A percentile compares a stretch with the other conserved stretches of the same genome.
phyloP scores from a whole-genome alignment of 352 stramenopile genomes.

The Pythium vanterpoolii region DNA sequence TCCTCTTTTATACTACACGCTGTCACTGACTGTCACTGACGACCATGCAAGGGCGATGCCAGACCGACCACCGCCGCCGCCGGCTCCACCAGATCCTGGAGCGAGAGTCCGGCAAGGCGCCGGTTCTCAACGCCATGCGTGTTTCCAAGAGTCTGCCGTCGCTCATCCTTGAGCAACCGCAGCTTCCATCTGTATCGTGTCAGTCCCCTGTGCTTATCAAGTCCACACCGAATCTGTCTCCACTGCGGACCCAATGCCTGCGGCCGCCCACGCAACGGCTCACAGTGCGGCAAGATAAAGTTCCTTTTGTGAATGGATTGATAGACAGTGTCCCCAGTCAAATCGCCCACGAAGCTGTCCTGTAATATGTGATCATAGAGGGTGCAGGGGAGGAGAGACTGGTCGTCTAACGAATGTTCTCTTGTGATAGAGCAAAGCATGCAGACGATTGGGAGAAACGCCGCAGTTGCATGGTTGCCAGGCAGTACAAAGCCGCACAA shows the following conservation, averaged over 20 bases:
- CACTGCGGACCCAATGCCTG: constrained; percentile 8
- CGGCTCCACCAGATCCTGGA: constrained; percentile 18
- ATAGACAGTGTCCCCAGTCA: background rate
- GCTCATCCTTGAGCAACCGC: constrained; percentile 10
- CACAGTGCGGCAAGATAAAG: background rate
- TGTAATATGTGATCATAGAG: constrained; percentile 3
- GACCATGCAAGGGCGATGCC: background rate
- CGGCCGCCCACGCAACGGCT: constrained; percentile 6
- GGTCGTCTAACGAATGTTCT: background rate
- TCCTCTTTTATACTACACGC: background rate
- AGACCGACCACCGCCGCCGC: constrained; percentile 9
- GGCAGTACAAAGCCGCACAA: constrained; percentile 24
- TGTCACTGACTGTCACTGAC: background rate
- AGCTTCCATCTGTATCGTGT: background rate
- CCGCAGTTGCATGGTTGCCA: background rate
- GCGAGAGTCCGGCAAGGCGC: constrained; percentile 11
- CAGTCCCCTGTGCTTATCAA: constrained; percentile 16
- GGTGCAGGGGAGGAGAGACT: background rate
- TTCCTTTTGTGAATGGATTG: background rate
- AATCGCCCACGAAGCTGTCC: constrained; percentile 5
- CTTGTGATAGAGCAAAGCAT: background rate
- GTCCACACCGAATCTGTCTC: constrained; percentile 14
- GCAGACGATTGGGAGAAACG: constrained; percentile 10
- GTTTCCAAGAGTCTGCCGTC: constrained; percentile 34
- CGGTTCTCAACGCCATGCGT: constrained; percentile 8